A percentile compares a stretch with the other conserved stretches of the same genome.
Conservation (phyloP, 345 rosid species). For the Ceriops decandra region DNA sequence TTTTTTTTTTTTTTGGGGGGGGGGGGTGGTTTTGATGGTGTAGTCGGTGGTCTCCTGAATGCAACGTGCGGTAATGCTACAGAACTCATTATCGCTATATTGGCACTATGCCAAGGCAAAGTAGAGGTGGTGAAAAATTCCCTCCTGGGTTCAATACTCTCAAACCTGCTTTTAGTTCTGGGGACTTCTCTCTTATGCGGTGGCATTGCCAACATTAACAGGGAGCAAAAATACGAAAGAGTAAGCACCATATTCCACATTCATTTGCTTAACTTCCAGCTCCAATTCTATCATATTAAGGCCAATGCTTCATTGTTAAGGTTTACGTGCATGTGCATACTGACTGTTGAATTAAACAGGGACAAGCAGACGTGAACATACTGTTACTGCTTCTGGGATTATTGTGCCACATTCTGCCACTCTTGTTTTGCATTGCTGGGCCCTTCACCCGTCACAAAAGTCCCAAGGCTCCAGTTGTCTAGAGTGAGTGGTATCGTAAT, state of each 20-base stretch:
- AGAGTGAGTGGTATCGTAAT: slow-evolving; percentile 77
- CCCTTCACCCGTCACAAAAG: slow-evolving; percentile 27
- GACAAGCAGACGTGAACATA: slow-evolving; percentile 83
- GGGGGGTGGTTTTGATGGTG: not conserved
- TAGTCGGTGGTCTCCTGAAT: slow-evolving; percentile 88
- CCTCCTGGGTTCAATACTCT: slow-evolving; percentile 76
- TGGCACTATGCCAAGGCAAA: slow-evolving; percentile 59
- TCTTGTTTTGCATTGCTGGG: slow-evolving; percentile 48
- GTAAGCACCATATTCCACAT: slow-evolving; percentile 26
- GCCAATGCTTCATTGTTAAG: not conserved
- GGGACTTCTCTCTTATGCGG: slow-evolving; percentile 89
- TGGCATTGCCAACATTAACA: slow-evolving; percentile 62
- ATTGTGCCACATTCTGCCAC: slow-evolving; percentile 68
- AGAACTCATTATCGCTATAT: slow-evolving; percentile 77
- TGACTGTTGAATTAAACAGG: slow-evolving; percentile 36
- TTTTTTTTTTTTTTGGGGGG: too few species aligned
- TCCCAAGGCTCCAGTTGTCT: slow-evolving; percentile 54
- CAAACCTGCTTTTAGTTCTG: slow-evolving; percentile 84
- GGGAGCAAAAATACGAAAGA: slow-evolving; percentile 77
- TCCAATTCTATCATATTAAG: too few species aligned
- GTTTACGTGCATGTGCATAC: not conserved
- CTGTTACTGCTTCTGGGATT: slow-evolving; percentile 62
- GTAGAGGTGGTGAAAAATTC: slow-evolving; percentile 80
- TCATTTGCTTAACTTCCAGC: not conserved
- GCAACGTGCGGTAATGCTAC: slow-evolving; percentile 97